Evolutionary conservation across 306 rosid genomes (phyloP).

Genomic region (Crataegus laevigata): DNA sequence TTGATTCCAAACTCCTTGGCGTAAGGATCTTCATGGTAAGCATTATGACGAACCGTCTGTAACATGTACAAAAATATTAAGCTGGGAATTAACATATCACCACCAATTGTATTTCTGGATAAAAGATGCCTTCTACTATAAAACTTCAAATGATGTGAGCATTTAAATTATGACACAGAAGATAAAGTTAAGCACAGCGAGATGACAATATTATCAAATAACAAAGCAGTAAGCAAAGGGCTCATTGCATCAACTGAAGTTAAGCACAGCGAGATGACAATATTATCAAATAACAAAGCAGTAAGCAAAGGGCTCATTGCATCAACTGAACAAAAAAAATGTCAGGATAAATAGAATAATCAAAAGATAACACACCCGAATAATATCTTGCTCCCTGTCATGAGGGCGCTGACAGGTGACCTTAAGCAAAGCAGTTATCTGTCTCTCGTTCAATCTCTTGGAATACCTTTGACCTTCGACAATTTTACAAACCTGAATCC

Average conservation of each 20-base stretch:
- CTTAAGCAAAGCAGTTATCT: constrained; percentile 80
- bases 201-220: neutral
- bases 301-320: neutral
- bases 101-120: neutral
- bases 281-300: neutral
- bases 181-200: neutral
- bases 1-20: constrained; percentile 88
- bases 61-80: neutral
- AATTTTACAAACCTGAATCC: constrained; percentile 81
- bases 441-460: constrained; percentile 72
- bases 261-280: neutral
- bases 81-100: neutral
- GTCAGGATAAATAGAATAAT: neutral
- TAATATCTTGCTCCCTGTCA: constrained; percentile 73
- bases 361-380: constrained; percentile 46
- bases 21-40: constrained; percentile 72
- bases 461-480: constrained; percentile 95
- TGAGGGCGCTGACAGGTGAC: constrained; percentile 94
- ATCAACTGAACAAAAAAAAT: neutral
- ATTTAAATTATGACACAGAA: neutral
- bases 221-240: neutral
- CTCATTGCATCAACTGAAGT: neutral
- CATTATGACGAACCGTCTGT: constrained; percentile 87
- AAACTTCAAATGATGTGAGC: neutral
- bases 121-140: neutral